Evolutionary conservation across 2,329 filamentous ascomycete genomes (phyloP), one percentile per base, ranked within the genome.

Genomic region (Madurella mycetomatis): DNA sequence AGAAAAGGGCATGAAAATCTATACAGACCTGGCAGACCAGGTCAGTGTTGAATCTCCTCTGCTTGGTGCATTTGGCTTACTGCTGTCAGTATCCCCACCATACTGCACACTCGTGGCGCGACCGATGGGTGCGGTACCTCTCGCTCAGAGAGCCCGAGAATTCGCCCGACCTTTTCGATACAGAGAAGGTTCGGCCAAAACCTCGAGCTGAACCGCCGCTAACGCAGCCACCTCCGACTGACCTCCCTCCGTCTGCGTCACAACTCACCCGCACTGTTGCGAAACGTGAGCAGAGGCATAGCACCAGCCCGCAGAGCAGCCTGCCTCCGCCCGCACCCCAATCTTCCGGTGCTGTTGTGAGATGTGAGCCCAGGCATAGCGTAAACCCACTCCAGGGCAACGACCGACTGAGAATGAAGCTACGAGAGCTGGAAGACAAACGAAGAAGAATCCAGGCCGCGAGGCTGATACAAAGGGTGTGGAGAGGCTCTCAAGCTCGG

Each of bases 1-100:
- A n/a, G 30, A 2, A 2, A 43, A 32, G 0, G 70, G 70, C 13
- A 68, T 65, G 42, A 53, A 56, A 7, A 65, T 72, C 11, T 76
- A 69, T 54, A 46, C 65, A 39, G 57, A 65, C 1, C 56, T 75
- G 5, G 71, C 65, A 3, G 54, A 55, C 31, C 48, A 67, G 49
- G 71, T 72, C 44, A 34, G 67, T 61, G 19, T 18, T 19, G 9
- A 7, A 42, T 19, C 32, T 9, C 5, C 7, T n/a, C 17, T 8
- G 12, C 58, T 30, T 34, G 9, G 17, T 34, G 4, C 9, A 30
- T 13, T 30, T 18, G 37, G 69, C 67, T 41, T 42, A 49, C 40
- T 2, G n/a, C 13, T 16, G 11, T 15, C 25, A 64, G 60, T 31
- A 64, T 41, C 64, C 65, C 0, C 53, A 60, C 25, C 65, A 62